Evolutionary conservation across 2,329 filamentous ascomycete species (phyloP), one percentile per base, ranked within the genome.

Genomic region (Teratosphaeria nubilosa): DNA sequence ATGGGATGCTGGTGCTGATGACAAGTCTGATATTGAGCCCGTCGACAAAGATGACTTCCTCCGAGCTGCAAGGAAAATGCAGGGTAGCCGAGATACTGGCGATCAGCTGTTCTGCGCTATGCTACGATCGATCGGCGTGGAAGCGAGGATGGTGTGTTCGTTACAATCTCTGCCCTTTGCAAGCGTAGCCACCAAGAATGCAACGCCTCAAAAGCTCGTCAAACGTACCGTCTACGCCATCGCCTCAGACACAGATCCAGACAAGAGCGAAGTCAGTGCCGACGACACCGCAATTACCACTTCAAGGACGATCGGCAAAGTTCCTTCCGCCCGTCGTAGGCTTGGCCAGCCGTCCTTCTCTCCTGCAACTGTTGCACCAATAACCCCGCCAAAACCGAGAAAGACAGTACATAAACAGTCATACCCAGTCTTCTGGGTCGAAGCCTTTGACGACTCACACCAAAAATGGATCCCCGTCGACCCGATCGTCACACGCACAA

Each of bases 391-490:
- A 52, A 59, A 70, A 66, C 72, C 74, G 25, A 70, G 71, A 34
- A 73, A 73, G 22, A 74, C 69, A 14, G 81, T 87, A 11, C 80
- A 80, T 25, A 89, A 92, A 68, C 91, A 90, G 0, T 73, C 82
- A 0, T 89, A 86, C 66, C 94, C 94, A 0, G 80, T 97, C 2
- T 97, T 91, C 70, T 99, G 94, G 94, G 86, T 96, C 0, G 94
- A 99, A 74, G 86, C 90, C 3, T 88, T 96, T 63, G 91, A 96
- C 62, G 78, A 85, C 56, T 87, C 88, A 0, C 84, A 90, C 63
- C 89, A 96, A 69, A 95, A 90, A 76, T 99, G 94, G 94, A 83
- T 96, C 57, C 82, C 90, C 0, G 83, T 94, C 41, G 94, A 99
- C 69, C 85, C 91, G 0, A 73, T 96, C 0, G 90, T 94, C 1